phyloP scores from a whole-genome alignment of 169 alveolate species.

The Eimeria nieschulzi region DNA sequence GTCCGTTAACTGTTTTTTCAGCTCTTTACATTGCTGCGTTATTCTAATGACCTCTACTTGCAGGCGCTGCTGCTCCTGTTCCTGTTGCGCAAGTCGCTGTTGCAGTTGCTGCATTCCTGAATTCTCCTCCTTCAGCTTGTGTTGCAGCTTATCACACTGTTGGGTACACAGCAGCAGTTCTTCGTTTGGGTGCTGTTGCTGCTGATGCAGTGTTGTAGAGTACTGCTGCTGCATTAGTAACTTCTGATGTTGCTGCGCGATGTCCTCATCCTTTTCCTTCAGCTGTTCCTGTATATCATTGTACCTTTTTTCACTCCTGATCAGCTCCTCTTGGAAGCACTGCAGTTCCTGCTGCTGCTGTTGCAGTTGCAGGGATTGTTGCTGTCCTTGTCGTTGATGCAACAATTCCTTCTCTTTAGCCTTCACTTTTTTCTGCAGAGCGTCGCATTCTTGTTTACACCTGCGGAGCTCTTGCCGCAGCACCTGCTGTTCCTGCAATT shows the following conservation, averaged over 20 bases:
- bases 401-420: too few relatives aligned
- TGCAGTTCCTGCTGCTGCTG: too few relatives aligned
- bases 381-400: too few relatives aligned
- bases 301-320: background rate
- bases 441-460: too few relatives aligned
- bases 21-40: background rate
- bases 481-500: background rate
- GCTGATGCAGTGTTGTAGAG: background rate
- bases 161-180: background rate
- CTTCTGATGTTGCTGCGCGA: background rate
- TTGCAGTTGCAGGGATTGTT: too few relatives aligned
- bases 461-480: background rate
- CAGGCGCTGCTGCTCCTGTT: background rate
- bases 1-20: background rate
- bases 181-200: background rate
- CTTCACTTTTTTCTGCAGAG: too few relatives aligned
- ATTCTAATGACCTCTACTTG: background rate
- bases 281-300: background rate
- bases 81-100: background rate
- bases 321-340: too few relatives aligned
- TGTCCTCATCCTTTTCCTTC: background rate
- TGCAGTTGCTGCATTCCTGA: background rate
- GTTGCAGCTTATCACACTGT: background rate
- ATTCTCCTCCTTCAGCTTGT: background rate
- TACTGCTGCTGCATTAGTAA: conserved; percentile 19